phyloP scores from a whole-genome alignment of 176 grass and related monocot species.

The Bonia amplexicaulis region DNA sequence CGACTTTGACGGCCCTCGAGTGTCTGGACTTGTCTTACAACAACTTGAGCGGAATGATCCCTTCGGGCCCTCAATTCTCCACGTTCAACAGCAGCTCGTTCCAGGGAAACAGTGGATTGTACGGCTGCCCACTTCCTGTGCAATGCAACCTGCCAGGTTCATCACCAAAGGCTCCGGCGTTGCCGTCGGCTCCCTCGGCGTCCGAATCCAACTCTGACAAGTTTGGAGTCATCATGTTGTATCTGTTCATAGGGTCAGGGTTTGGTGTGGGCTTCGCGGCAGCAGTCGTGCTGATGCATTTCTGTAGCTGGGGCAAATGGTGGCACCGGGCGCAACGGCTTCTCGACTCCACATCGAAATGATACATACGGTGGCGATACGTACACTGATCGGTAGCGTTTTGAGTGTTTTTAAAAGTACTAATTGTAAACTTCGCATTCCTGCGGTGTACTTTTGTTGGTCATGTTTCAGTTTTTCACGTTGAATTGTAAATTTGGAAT shows the following conservation, averaged over 20 bases:
- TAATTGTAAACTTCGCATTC: too few species aligned
- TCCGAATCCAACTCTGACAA: background rate
- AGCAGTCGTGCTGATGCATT: background rate
- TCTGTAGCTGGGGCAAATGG: background rate
- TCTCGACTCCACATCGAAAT: too few species aligned
- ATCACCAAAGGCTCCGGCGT: background rate
- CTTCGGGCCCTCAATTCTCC: background rate
- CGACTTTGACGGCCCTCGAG: constrained; percentile 12
- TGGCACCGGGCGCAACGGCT: background rate
- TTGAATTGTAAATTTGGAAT: too few species aligned
- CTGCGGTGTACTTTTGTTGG: too few species aligned
- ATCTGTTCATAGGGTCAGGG: background rate
- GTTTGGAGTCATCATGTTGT: background rate
- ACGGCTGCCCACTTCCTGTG: background rate
- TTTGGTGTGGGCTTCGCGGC: background rate
- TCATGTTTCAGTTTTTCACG: too few species aligned
- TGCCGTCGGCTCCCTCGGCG: too few species aligned
- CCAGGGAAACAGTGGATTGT: background rate
- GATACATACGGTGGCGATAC: too few species aligned
- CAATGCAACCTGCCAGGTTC: background rate
- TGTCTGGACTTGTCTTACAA: constrained; percentile 32
- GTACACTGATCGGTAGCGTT: too few species aligned
- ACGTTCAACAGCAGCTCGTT: background rate
- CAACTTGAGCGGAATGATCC: constrained; percentile 30
- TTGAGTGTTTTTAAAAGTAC: too few species aligned